Base-by-base conservation (phyloP, 2,329 filamentous ascomycete species). In the Pseudopyricularia cyperi region DNA sequence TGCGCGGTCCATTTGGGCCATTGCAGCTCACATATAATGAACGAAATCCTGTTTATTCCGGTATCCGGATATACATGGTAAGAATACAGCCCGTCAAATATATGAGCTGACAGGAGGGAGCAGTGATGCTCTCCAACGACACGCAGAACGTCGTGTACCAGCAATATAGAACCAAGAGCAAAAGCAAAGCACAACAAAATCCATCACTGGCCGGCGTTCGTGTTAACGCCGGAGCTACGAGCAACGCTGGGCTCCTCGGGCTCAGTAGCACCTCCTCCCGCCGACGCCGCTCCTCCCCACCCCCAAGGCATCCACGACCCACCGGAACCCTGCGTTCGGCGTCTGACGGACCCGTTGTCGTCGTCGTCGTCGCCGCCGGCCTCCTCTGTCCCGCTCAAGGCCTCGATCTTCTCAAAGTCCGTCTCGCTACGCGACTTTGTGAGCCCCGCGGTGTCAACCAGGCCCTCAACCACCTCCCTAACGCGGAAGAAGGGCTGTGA, bases 351-450 rank as follows among this genome's bases (percentile, higher is more conserved):
- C 62, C 54, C 55, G 55, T 59, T 56, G 8, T 51, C 50, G 39
- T 44, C 39, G 55, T 59, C 56, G 8, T 51, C 50, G 39, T 44
- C 39, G 39, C 39, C 39, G 58, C 53, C 62, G 55, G 59, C 56
- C 46, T 79, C 77, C 61, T 79, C 82, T 26, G 70, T 71, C 9
- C 75, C 76, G 60, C 82, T 84, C 62, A 90, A 85, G 33, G 83
- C 81, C 56, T 93, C 86, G 58, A 68, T 87, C 64, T 88, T 87
- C 62, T 95, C 89, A 62, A 96, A 96, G 59, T 95, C 91, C 19
- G 79, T 80, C 63, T 95, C 89, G 65, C 87, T 94, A 57, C 82
- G 82, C 62, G 87, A 91, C 70, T 91, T 91, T 60, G 80, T 84
- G 60, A 95, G 68, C 55, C 75, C 77, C 59, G 67, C 59, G 15